Evolutionary conservation across 352 stramenopile species (phyloP).

Genomic region (Phytophthora idaei): DNA sequence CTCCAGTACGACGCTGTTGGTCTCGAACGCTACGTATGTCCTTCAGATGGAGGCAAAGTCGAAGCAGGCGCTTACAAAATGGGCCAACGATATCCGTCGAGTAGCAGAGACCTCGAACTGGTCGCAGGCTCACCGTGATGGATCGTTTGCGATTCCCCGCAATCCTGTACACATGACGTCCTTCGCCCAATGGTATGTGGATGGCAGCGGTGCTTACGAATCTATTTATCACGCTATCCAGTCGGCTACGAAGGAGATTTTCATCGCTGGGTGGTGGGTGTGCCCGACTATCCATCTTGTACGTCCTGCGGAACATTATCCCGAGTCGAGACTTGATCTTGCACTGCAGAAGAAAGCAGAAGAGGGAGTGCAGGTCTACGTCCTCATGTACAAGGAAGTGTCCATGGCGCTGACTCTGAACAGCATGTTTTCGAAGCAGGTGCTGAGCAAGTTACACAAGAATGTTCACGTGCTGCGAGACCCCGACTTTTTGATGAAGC

Average conservation of each 20-base stretch:
- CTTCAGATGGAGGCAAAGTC: conserved; percentile 84
- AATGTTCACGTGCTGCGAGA: conserved; percentile 91
- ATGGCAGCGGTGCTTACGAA: conserved; percentile 76
- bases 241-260: conserved; percentile 84
- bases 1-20: conserved; percentile 76
- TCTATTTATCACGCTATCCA: conserved; percentile 75
- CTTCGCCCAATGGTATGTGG: conserved; percentile 83
- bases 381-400: conserved; percentile 93
- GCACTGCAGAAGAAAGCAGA: conserved; percentile 73
- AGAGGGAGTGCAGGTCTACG: conserved; percentile 88
- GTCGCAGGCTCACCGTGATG: conserved; percentile 80
- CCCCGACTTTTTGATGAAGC: conserved; percentile 89
- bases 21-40: conserved; percentile 87
- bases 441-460: conserved; percentile 64
- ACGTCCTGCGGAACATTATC: conserved; percentile 61
- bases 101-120: conserved; percentile 70
- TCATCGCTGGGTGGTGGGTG: conserved; percentile 92
- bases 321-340: conserved; percentile 70
- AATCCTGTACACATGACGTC: conserved; percentile 65
- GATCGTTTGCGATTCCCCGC: conserved; percentile 79
- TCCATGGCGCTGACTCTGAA: conserved; percentile 84
- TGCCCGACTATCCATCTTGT: conserved; percentile 84
- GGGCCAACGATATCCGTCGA: conserved; percentile 86
- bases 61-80: conserved; percentile 81
- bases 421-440: conserved; percentile 81